Evolutionary conservation across 306 rosid species (phyloP).

Genomic region (Ochetophila trinervis): DNA sequence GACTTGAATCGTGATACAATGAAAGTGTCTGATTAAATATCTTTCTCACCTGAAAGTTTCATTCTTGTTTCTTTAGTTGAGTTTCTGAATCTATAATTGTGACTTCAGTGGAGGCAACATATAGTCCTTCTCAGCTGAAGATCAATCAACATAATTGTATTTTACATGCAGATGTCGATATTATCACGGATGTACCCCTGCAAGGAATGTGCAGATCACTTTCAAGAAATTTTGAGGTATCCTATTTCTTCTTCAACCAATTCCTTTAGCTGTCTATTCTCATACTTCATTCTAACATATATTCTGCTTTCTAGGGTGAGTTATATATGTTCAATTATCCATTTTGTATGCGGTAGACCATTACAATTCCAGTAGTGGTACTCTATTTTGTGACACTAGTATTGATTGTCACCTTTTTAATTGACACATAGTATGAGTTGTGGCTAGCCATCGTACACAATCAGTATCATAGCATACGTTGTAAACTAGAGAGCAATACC

Average conservation of each 20-base stretch:
- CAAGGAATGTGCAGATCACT: constrained; percentile 92
- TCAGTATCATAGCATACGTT: too few relatives aligned
- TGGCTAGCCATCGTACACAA: too few relatives aligned
- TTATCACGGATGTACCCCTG: constrained; percentile 85
- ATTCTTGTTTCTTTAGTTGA: too few relatives aligned
- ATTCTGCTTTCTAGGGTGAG: not conserved
- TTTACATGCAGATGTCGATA: constrained; percentile 56
- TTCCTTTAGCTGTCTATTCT: not conserved
- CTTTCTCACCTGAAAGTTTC: too few relatives aligned
- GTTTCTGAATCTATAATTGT: too few relatives aligned
- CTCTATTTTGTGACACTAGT: not conserved
- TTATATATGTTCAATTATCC: not conserved
- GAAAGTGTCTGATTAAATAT: too few relatives aligned
- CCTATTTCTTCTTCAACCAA: constrained; percentile 12
- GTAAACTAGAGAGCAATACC: not conserved
- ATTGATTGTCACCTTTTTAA: not conserved
- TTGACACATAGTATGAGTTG: not conserved
- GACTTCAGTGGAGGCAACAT: too few relatives aligned
- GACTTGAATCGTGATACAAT: too few relatives aligned
- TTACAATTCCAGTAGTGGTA: not conserved
- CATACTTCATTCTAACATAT: not conserved
- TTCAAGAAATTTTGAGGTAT: constrained; percentile 77
- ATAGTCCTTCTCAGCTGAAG: not conserved
- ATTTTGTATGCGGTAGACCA: not conserved
- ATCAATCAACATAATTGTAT: not conserved